Evolutionary conservation across 177 flowering plant genomes (phyloP), one percentile per base, ranked within the genome.

Genomic region (Vitis hybrid): DNA sequence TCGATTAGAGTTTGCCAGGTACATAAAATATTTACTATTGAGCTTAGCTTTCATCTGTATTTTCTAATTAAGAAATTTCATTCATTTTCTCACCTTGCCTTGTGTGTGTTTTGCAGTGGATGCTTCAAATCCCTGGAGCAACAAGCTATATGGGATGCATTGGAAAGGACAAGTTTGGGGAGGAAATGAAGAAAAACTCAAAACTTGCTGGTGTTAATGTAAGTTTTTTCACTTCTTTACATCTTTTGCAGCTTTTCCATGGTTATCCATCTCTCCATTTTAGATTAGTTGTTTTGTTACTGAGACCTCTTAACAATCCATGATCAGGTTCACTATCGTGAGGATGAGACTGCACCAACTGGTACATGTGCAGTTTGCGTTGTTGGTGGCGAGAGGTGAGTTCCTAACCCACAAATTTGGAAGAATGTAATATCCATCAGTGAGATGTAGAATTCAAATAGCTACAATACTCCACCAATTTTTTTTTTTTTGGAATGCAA

Each of bases 1-100:
- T 91, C 98, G 33, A 94, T 94, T 65, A 86, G 79, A 81, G 97
- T 94, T 69, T 93, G 96, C 4, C 97, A 94, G 91, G 98, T 90
- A 73, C 65, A 39, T 57, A 48, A n/a, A 52, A 45, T 33, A 22
- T 9, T 49, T 14, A 64, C 16, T 19, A 21, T 56, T 8, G 12
- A 9, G 26, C 10, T 51, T 64, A n/a, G 10, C 13, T 50, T 21
- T 22, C 45, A 7, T 0, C 8, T 4, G 49, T 48, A 33, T 13
- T 12, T 52, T 51, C 2, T 39, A 2, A 31, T 48, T 15, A 67
- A 10, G 12, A 3, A 62, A 51, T 18, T 29, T 1, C 60, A 12
- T 48, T 63, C n/a, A 55, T 51, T n/a, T 59, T 78, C 59, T 31
- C 15, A 22, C 50, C 2, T 31, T 71, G n/a, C 31, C 60, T 66